These are phyloP conservation scores for Candida orba DNA, from an alignment of 805 yeast genomes.

Conservation along the genomic window DNA sequence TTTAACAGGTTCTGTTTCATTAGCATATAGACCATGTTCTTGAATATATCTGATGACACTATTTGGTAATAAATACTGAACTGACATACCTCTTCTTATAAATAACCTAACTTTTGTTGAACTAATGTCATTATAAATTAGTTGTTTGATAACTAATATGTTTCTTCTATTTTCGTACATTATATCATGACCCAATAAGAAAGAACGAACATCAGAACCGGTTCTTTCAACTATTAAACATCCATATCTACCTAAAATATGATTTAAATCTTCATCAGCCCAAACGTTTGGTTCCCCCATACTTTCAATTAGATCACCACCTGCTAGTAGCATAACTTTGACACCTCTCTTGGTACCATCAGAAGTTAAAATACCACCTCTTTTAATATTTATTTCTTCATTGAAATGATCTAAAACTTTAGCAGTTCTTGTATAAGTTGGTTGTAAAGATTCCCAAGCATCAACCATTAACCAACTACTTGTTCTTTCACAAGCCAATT, in stretches of 20 bases:
- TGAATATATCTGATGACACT: conserved; percentile 92
- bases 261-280: conserved; percentile 94
- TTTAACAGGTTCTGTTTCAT: conserved; percentile 90
- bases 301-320: conserved; percentile 94
- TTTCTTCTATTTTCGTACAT: conserved; percentile 96
- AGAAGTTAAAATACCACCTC: conserved; percentile 70
- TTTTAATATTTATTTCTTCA: conserved; percentile 83
- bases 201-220: conserved; percentile 91
- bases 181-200: conserved; percentile 87
- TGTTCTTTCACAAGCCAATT: conserved; percentile 94
- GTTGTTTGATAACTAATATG: conserved; percentile 88
- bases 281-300: conserved; percentile 99
- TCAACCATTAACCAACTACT: conserved; percentile 98
- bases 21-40: conserved; percentile 78
- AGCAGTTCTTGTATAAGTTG: conserved; percentile 87
- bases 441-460: conserved; percentile 96
- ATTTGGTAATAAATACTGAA: conserved; percentile 89
- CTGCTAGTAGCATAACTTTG: conserved; percentile 92
- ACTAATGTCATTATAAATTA: conserved; percentile 91
- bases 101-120: conserved; percentile 93
- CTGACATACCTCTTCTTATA: conserved; percentile 92
- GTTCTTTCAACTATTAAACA: conserved; percentile 96
- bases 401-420: conserved; percentile 94
- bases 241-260: conserved; percentile 91
- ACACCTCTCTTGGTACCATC: conserved; percentile 69